Conservation (phyloP, 352 stramenopile genomes). For the Phytophthora palmivora region DNA sequence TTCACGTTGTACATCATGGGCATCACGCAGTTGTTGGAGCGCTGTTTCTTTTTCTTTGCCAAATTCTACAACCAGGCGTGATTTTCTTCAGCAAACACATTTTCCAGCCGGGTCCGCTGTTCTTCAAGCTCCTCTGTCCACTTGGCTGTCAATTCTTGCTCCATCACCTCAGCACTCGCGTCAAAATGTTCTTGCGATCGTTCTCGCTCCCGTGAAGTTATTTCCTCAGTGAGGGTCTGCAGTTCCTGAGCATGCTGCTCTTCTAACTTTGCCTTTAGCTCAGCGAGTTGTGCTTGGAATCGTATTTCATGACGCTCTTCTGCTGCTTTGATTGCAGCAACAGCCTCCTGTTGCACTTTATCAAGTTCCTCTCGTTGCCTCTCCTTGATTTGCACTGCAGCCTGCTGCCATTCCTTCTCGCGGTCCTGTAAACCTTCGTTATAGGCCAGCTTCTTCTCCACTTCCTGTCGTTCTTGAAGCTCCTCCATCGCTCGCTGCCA, state of each 20-base stretch:
- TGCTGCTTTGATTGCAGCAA: constrained; percentile 66
- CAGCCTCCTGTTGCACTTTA: constrained; percentile 61
- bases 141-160: constrained; percentile 29
- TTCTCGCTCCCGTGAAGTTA: constrained; percentile 36
- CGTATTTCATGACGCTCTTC: constrained; percentile 70
- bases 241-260: constrained; percentile 33
- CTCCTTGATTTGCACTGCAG: constrained; percentile 73
- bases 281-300: constrained; percentile 44
- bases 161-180: constrained; percentile 22
- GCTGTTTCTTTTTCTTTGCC: constrained; percentile 20
- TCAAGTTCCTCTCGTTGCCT: constrained; percentile 77
- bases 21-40: constrained; percentile 21
- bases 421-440: constrained; percentile 70
- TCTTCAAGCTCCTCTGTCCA: constrained; percentile 25
- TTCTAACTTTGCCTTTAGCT: constrained; percentile 47
- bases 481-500: constrained; percentile 78
- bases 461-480: constrained; percentile 63
- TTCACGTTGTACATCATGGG: constrained; percentile 16
- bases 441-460: constrained; percentile 70
- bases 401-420: constrained; percentile 80
- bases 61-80: neutral
- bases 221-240: constrained; percentile 25
- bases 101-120: constrained; percentile 14
- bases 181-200: constrained; percentile 30
- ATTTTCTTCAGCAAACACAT: constrained; percentile 23